Base-by-base conservation (phyloP, 345 rosid genomes). In the Camelina laxa region DNA sequence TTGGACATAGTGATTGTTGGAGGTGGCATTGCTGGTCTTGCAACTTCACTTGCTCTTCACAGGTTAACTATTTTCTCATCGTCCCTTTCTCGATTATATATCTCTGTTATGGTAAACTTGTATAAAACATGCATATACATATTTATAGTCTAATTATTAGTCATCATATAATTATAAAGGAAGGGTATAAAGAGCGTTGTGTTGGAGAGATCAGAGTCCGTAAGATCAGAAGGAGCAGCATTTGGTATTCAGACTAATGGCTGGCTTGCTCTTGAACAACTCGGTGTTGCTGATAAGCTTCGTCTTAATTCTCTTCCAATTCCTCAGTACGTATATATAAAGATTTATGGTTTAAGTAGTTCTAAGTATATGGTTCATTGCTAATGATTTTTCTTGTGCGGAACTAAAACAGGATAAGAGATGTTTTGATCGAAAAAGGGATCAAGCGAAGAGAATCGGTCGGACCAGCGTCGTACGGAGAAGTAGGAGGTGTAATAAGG, bases 1-100 rank as follows among this genome's bases (percentile, higher is more conserved):
- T 44, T 74, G 1, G 86, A 80, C 35, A 69, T 86, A 6, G 89
- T 85, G 0, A 82, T 86, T 15, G 84, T 78, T 1, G 90, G 90
- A 13, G 89, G 89, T 20, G 90, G 89, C 16, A 85, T 84, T 16
- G 76, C 87, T 70, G 95, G 90, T 48, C 83, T 89, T n/a, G 84
- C 92, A 13, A 84, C 89, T 24, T 85, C 85, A 1, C 85, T 87
- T 63, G 89, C 87, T 56, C 90, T 89, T 67, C 84, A 87, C 82
- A 76, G 89, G 53, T 87, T 13, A 9, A 2, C 45, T 51, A 19
- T 17, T 31, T 45, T 58, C 30, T 39, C 27, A 9, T 27, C 15
- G 30, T 27, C 3, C 9, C 48, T 6, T 35, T 60, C 39, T 47
- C 11, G 36, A 20, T 30, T 19, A 50, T 51, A 36, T 19, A 9